Base-by-base conservation (phyloP, 1,139 yeast species). In the Schwanniomyces etchellsii region DNA sequence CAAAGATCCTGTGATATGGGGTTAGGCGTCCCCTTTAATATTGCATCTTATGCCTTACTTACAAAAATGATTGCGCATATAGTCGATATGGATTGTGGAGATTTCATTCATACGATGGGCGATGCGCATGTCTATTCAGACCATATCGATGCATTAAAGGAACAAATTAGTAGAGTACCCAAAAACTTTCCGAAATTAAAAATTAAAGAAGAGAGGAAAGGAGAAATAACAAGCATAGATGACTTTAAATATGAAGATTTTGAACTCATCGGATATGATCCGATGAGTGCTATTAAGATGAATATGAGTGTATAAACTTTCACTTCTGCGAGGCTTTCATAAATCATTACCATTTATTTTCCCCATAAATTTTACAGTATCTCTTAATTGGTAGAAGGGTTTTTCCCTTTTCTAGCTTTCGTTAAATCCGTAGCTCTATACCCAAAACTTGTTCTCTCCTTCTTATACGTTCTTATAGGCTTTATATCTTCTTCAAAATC, bases 1-100 rank as follows among this genome's bases (percentile, higher is more conserved):
- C 99, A 91, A 60, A 74, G 99, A 48, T 85, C 96, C n/a, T 91
- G 97, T 59, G 99, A 91, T 51, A 89, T 91, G 96, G 99, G 99
- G 1, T 72, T 91, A 22, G 99, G 99, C 9, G 97, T 91, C 11
- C 99, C 99, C 0, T 91, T 91, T 58, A 93, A 91, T 52, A 91
- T 93, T 48, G 98, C 99, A 0, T 86, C 96, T 0, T 91, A 91
- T 52, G 95, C 98, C 0, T 64, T 91, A 36, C 67, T 91, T 40
- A 88, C 96, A 3, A 81, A 74, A 47, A 91, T 91, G 97, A 83
- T 91, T 44, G 98, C 99, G 2, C 89, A 85, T 43, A 83, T 91
- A 7, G 89, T 88, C 28, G 95, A 77, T 41, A 80, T 89, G 83
- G 94, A 88, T 45, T 82, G 95, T 43, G 97, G 97, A 20, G 97